Percentiles rank a stretch among this genome's conserved stretches.
These are phyloP conservation scores for Anisogramma anomala DNA, from an alignment of 2,329 filamentous ascomycete genomes.

Conservation along the genomic window DNA sequence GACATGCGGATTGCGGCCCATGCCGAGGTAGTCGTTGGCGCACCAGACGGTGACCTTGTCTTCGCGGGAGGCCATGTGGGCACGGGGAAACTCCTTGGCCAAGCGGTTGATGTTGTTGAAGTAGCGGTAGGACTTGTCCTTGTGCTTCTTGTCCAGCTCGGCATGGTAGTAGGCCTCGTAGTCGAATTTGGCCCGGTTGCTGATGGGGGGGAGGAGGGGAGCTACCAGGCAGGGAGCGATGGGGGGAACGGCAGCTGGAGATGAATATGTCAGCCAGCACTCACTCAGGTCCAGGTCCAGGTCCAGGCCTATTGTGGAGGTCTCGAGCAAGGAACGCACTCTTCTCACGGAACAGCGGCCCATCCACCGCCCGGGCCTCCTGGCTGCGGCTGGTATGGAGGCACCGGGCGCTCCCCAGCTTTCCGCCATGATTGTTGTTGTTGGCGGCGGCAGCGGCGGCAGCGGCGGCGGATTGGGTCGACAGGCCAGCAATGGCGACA, in stretches of 20 bases:
- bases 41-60: constrained; percentile 96
- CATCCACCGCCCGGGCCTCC: constrained; percentile 67
- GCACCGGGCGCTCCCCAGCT: constrained; percentile 49
- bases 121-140: constrained; percentile 98
- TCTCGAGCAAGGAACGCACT: constrained; percentile 26
- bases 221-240: constrained; percentile 21
- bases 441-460: too few species aligned
- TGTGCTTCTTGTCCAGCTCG: constrained; percentile 96
- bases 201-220: constrained; percentile 19
- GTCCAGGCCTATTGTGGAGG: too few species aligned
- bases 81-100: constrained; percentile 88
- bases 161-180: constrained; percentile 80
- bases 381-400: constrained; percentile 72
- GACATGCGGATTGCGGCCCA: constrained; percentile 84
- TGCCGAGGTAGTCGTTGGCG: constrained; percentile 97
- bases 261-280: constrained; percentile 8
- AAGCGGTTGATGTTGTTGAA: constrained; percentile 99
- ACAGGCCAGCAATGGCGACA: constrained; percentile 36
- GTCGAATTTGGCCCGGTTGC: constrained; percentile 55
- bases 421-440: constrained; percentile 37
- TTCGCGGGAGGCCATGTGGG: constrained; percentile 73
- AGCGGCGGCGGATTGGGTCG: constrained; percentile 22
- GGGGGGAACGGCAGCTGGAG: constrained; percentile 26
- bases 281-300: too few species aligned
- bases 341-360: constrained; percentile 40